Percentiles rank a stretch among this genome's conserved stretches.
Conservation (phyloP, 768 basidiomycete species). For the Collybia nuda region DNA sequence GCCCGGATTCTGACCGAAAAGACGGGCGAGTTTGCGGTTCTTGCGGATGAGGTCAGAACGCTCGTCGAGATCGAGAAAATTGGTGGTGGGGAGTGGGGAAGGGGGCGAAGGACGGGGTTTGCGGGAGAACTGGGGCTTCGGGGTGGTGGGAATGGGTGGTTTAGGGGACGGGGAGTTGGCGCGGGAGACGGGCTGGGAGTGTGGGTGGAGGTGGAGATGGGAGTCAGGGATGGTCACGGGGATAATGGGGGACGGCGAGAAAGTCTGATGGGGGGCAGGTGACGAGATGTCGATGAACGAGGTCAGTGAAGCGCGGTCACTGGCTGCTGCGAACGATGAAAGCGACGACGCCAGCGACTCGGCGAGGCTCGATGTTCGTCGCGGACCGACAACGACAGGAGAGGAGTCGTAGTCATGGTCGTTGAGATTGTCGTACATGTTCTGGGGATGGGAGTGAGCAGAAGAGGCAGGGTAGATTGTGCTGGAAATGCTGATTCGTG, state of each 20-base stretch:
- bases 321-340: not conserved
- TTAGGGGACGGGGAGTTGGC: constrained; percentile 27
- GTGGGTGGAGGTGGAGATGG: constrained; percentile 17
- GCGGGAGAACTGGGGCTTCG: constrained; percentile 46
- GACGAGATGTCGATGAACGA: constrained; percentile 37
- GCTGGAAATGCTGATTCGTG: constrained; percentile 42
- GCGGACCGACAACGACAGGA: constrained; percentile 22
- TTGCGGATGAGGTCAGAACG: constrained; percentile 73
- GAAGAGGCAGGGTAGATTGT: constrained; percentile 37
- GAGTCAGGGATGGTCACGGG: constrained; percentile 5
- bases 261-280: constrained; percentile 17
- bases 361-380: constrained; percentile 9
- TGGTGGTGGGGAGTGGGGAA: constrained; percentile 61
- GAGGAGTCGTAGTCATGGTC: constrained; percentile 1
- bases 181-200: constrained; percentile 22
- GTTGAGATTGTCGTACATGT: constrained; percentile 23
- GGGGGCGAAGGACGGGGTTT: constrained; percentile 5
- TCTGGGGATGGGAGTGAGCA: constrained; percentile 20
- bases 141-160: constrained; percentile 43
- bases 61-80: constrained; percentile 60
- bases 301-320: constrained; percentile 28
- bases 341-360: too few relatives aligned
- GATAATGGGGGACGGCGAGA: not conserved
- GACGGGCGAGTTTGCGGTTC: constrained; percentile 74
- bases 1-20: constrained; percentile 72